Conservation (phyloP, 1,284 basidiomycete genomes). For the Pseudomicrostroma phylloplanum region DNA sequence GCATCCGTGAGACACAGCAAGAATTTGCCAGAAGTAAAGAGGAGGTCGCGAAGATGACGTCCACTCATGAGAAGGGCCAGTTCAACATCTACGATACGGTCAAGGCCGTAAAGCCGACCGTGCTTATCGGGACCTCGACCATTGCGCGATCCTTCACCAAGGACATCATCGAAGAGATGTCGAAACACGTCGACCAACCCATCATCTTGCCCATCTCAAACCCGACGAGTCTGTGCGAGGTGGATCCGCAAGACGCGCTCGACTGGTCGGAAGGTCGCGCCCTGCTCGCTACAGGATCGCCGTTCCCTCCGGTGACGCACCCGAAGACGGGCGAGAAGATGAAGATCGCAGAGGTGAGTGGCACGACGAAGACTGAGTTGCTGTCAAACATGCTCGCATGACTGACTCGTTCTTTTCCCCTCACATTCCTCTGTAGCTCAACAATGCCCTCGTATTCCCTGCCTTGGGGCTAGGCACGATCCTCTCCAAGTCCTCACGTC, state of each 20-base stretch:
- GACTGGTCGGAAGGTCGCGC: conserved; percentile 60
- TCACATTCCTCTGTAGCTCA: conserved; percentile 53
- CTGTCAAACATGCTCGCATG: neutral
- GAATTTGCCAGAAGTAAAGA: conserved; percentile 12
- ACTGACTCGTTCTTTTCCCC: conserved; percentile 26
- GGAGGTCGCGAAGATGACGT: conserved; percentile 52
- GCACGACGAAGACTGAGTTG: neutral
- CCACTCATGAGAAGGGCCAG: conserved; percentile 51
- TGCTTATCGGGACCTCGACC: conserved; percentile 57
- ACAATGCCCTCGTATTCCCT: conserved; percentile 61
- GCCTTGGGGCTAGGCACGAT: conserved; percentile 40
- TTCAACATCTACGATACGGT: conserved; percentile 64
- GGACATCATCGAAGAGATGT: conserved; percentile 71
- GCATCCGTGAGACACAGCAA: neutral
- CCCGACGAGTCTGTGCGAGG: conserved; percentile 69
- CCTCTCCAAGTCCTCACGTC: conserved; percentile 63
- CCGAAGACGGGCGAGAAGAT: conserved; percentile 59
- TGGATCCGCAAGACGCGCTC: conserved; percentile 69
- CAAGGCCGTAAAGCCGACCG: conserved; percentile 69
- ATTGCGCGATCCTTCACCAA: conserved; percentile 59
- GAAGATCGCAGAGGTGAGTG: conserved; percentile 71
- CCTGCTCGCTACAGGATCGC: conserved; percentile 80
- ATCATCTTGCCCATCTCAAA: conserved; percentile 91
- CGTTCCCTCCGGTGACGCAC: conserved; percentile 58
- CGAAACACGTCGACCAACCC: conserved; percentile 70